Evolutionary conservation across 192 early-diverging fungal genomes (phyloP), one percentile per base, ranked within the genome.

Genomic region (Thamnidium elegans): DNA sequence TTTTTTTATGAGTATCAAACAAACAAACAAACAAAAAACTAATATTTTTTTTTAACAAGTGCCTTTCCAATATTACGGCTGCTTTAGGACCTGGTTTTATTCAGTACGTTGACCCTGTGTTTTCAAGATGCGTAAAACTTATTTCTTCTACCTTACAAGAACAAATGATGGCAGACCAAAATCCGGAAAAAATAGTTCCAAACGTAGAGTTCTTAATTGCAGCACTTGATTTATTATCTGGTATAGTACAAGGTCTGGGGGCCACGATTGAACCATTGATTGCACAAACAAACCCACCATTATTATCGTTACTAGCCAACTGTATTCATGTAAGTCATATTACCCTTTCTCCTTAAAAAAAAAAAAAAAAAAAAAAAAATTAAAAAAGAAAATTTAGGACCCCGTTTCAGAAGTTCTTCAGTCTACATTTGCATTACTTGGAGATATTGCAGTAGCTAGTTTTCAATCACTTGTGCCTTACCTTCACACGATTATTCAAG

Each of bases 191-290:
- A 1, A 52, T 79, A 32, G 88, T 90, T 36, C 80, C 76, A 39
- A 93, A 95, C 73, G 92, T 91, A 78, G 97, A 98, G 69, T 91
- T 96, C 73, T 87, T 96, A 62, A 89, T 99, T 69, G 92, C 94
- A 36, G 86, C 94, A 5, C 75, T 99, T 34, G 95, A 99, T 74
- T 80, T 99, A 74, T 80, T 99, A 63, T 89, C 89, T 70, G 92
- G 93, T 4, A 85, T 99, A 54, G 86, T 90, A 7, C 94, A 96
- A 82, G 97, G 94, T 8, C 77, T 99, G 68, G 88, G 87, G 52
- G 67, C 79, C 13, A 74, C 78, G 20, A 84, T 88, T 62, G 89
- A 92, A 67, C 74, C 76, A 32, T 79, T 97, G 59, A 84, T 97
- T 30, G 81, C 86, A 7, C 70, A 72, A 31, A 83, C 81, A 72